Conservation (phyloP, 2,329 filamentous ascomycete species). For the Xylaria digitata region DNA sequence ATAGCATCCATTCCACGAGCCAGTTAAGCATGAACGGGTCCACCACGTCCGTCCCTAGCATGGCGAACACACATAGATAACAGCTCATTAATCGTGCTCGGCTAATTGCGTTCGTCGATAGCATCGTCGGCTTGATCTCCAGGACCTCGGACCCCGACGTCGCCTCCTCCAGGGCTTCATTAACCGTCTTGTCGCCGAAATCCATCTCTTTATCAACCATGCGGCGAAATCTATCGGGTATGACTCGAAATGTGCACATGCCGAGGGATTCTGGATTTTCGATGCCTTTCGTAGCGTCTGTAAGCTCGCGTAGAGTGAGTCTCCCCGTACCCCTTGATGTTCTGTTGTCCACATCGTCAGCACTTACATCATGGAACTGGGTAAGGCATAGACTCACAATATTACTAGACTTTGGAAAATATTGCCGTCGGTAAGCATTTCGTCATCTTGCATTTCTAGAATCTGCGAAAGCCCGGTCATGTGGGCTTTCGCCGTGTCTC, state of each 20-base stretch:
- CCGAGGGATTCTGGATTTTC: conserved; percentile 38
- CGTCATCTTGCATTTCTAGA: conserved; percentile 37
- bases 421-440: conserved; percentile 37
- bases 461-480: conserved; percentile 41
- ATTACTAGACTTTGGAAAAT: conserved; percentile 42
- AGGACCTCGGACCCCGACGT: conserved; percentile 19
- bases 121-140: conserved; percentile 30
- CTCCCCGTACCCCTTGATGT: conserved; percentile 41
- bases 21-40: conserved; percentile 44
- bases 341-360: conserved; percentile 27
- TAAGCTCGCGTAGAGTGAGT: conserved; percentile 39
- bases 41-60: conserved; percentile 40
- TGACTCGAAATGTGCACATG: conserved; percentile 37
- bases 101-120: conserved; percentile 42
- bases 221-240: conserved; percentile 35
- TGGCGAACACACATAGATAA: conserved; percentile 40
- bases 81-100: conserved; percentile 42
- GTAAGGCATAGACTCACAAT: conserved; percentile 30
- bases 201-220: conserved; percentile 36
- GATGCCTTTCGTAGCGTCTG: conserved; percentile 37
- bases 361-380: neutral
- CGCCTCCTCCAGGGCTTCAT: conserved; percentile 36
- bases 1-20: conserved; percentile 43
- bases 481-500: conserved; percentile 42
- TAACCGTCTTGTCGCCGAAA: conserved; percentile 37